Evolutionary conservation across 352 stramenopile genomes (phyloP).

Genomic region (Hyaloperonospora brassicae): DNA sequence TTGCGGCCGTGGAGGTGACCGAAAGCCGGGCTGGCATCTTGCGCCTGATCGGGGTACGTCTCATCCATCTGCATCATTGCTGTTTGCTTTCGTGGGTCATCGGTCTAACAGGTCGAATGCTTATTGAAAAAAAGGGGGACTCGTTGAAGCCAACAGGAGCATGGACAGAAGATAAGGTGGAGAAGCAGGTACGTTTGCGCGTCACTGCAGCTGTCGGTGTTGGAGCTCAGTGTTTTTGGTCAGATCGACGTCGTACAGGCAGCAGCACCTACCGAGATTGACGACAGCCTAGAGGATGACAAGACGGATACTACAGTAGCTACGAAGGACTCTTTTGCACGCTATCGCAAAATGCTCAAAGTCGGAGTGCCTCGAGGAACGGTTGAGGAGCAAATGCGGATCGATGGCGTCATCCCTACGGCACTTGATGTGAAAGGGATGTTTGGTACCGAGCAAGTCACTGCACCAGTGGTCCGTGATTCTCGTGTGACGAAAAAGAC

Average conservation of each 20-base stretch:
- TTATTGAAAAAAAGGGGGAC: slow-evolving; percentile 7
- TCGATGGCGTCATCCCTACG: slow-evolving; percentile 16
- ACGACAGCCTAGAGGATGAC: background rate
- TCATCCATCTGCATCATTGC: background rate
- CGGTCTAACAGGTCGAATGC: slow-evolving; percentile 1
- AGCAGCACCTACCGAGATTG: slow-evolving; percentile 1
- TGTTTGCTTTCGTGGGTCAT: background rate
- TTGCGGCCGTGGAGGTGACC: slow-evolving; percentile 4
- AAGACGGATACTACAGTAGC: background rate
- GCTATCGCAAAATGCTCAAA: slow-evolving; percentile 23
- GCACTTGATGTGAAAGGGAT: slow-evolving; percentile 9
- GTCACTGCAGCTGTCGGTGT: background rate
- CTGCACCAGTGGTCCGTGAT: background rate
- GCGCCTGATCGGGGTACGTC: slow-evolving; percentile 17
- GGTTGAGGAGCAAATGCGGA: slow-evolving; percentile 21
- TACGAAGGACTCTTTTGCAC: slow-evolving; percentile 8
- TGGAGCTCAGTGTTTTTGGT: background rate
- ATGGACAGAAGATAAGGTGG: slow-evolving; percentile 3
- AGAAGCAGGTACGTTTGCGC: slow-evolving; percentile 3
- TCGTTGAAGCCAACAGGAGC: slow-evolving; percentile 13
- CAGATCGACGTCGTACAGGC: background rate
- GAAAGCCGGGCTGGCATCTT: slow-evolving; percentile 15
- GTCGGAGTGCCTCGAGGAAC: slow-evolving; percentile 18
- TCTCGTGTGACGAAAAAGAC: background rate
- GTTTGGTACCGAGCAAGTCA: background rate